Percentiles rank a stretch among this genome's conserved stretches.
These are phyloP conservation scores for Hirschfeldia incana DNA, from an alignment of 345 rosid species.

Conservation along the genomic window DNA sequence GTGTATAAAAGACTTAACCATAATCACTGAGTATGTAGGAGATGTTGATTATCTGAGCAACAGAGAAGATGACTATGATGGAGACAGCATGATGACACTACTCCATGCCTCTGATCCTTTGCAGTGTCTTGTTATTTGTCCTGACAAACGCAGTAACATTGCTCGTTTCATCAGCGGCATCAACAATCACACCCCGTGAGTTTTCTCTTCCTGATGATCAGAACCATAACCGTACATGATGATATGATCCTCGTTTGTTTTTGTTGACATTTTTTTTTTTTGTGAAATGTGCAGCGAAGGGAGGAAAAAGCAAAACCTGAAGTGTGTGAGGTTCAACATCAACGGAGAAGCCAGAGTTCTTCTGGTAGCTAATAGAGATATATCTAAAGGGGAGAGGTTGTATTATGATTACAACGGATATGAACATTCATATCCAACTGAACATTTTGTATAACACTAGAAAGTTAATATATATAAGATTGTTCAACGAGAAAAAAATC, in stretches of 20 bases:
- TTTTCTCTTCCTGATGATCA: constrained; percentile 18
- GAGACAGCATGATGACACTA: constrained; percentile 97
- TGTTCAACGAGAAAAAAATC: constrained; percentile 7
- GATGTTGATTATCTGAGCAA: constrained; percentile 85
- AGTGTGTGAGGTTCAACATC: constrained; percentile 83
- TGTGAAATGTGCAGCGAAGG: constrained; percentile 76
- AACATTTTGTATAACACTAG: constrained; percentile 72
- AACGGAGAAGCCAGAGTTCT: constrained; percentile 85
- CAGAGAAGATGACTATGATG: constrained; percentile 71
- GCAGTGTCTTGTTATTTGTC: constrained; percentile 86
- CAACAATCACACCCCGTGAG: constrained; percentile 89
- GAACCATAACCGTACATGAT: not conserved
- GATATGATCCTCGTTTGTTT: not conserved
- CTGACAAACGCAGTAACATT: constrained; percentile 73
- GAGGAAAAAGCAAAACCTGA: constrained; percentile 86
- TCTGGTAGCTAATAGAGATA: constrained; percentile 82
- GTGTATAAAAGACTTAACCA: constrained; percentile 76
- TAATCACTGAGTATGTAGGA: constrained; percentile 84
- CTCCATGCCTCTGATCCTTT: constrained; percentile 62
- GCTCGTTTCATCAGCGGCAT: constrained; percentile 94
- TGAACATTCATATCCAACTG: constrained; percentile 90
- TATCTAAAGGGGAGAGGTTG: constrained; percentile 75
- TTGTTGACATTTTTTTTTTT: not conserved
- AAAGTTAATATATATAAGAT: not conserved
- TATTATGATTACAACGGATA: constrained; percentile 95